Percentiles rank a stretch among this genome's conserved stretches.
These are phyloP conservation scores for Biscutella auriculata DNA, from an alignment of 441 rosid genomes.

Conservation along the genomic window DNA sequence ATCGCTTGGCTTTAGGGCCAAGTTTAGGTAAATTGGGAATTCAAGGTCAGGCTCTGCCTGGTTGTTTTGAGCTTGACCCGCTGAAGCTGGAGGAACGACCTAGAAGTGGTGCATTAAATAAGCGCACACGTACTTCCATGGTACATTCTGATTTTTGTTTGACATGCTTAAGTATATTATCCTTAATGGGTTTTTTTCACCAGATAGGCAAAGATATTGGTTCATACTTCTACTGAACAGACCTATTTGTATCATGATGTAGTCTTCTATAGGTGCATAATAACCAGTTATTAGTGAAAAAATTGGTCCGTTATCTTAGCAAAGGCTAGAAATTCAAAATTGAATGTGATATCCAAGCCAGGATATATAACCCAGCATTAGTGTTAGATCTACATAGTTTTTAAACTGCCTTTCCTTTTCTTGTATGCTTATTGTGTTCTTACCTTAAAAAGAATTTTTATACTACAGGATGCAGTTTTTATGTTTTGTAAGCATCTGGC, in stretches of 20 bases:
- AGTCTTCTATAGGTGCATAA: not conserved
- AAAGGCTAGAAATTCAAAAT: no score
- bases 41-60: conserved; percentile 47
- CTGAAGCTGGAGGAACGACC: conserved; percentile 66
- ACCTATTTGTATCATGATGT: conserved; percentile 1
- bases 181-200: not conserved
- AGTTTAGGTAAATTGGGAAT: conserved; percentile 60
- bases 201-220: not conserved
- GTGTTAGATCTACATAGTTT: conserved; percentile 2
- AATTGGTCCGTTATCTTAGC: not conserved
- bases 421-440: not conserved
- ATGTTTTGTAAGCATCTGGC: not conserved
- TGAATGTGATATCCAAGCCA: no score
- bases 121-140: conserved; percentile 89
- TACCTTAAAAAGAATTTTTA: not conserved
- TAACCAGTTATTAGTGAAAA: not conserved
- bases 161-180: conserved; percentile 11
- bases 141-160: conserved; percentile 58
- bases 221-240: conserved; percentile 1
- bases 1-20: conserved; percentile 49
- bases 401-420: not conserved
- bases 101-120: conserved; percentile 60
- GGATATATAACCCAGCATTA: not conserved
- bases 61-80: conserved; percentile 67
- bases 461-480: not conserved